Evolutionary conservation across 495 filamentous ascomycete genomes (phyloP).

Genomic region (Pyrenula massariospora): DNA sequence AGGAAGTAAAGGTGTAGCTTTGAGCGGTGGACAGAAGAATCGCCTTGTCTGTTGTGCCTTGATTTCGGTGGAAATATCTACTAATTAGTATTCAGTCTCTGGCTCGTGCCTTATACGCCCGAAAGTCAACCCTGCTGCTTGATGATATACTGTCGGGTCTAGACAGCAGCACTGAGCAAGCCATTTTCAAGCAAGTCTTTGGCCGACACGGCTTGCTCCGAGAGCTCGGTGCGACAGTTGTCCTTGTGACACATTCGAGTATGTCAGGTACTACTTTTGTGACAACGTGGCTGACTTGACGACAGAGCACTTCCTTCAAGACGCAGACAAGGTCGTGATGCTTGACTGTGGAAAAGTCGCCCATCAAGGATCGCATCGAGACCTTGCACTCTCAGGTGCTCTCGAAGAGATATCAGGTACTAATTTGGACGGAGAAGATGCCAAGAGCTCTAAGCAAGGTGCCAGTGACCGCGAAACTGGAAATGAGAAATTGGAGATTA

Average conservation of each 20-base stretch:
- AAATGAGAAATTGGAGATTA: not conserved
- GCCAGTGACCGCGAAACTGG: not conserved
- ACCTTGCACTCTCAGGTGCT: slow-evolving; percentile 2
- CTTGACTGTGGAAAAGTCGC: slow-evolving; percentile 6
- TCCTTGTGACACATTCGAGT: slow-evolving; percentile 22
- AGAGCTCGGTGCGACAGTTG: slow-evolving; percentile 12
- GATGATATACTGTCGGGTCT: slow-evolving; percentile 43
- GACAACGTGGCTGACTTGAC: no score
- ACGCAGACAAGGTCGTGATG: slow-evolving; percentile 14
- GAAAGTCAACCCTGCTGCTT: slow-evolving; percentile 34
- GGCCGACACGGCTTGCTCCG: slow-evolving; percentile 12
- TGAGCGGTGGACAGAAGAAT: slow-evolving; percentile 79
- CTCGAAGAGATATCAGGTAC: not conserved
- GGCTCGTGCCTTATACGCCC: slow-evolving; percentile 43
- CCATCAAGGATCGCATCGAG: slow-evolving; percentile 8
- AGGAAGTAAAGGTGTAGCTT: slow-evolving; percentile 68
- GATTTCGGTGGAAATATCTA: slow-evolving; percentile 1
- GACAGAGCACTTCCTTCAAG: slow-evolving; percentile 9
- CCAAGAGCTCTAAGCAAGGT: not conserved
- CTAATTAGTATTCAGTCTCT: slow-evolving; percentile 13
- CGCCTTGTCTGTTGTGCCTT: slow-evolving; percentile 25
- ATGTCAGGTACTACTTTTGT: no score
- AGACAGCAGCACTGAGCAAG: slow-evolving; percentile 32
- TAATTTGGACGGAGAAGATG: not conserved
- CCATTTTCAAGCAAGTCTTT: slow-evolving; percentile 15